Evolutionary conservation across 1,139 yeast species (phyloP).

Genomic region (Meyerozyma carpophila): DNA sequence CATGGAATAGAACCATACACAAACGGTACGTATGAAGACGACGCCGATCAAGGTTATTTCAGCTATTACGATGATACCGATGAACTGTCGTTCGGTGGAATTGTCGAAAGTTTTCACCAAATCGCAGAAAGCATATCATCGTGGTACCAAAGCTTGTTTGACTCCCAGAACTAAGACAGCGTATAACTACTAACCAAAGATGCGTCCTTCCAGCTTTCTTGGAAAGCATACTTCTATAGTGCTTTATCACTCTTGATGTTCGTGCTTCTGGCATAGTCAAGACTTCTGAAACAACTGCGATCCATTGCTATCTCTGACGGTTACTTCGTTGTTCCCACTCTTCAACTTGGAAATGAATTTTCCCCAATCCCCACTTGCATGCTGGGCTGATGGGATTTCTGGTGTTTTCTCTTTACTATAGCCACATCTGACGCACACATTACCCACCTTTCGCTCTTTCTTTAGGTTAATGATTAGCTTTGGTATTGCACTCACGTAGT

Average conservation of each 20-base stretch:
- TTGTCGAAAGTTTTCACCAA: not conserved
- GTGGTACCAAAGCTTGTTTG: not conserved
- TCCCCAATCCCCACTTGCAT: slow-evolving; percentile 5
- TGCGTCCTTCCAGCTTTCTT: not conserved
- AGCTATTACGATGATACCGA: not conserved
- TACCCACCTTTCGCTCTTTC: slow-evolving; percentile 15
- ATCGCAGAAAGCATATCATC: not conserved
- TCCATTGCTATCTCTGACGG: not conserved
- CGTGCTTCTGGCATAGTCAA: not conserved
- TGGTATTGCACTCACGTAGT: slow-evolving; percentile 21
- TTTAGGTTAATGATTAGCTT: slow-evolving; percentile 21
- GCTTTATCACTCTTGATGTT: not conserved
- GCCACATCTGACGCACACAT: slow-evolving; percentile 35
- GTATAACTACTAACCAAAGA: not conserved
- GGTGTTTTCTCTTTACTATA: slow-evolving; percentile 11
- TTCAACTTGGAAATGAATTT: slow-evolving; percentile 4
- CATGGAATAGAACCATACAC: slow-evolving; percentile 10
- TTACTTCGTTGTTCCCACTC: not conserved
- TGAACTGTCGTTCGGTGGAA: not conserved
- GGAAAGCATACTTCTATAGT: not conserved
- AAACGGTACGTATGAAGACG: slow-evolving; percentile 10
- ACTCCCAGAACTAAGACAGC: not conserved
- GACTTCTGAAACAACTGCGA: not conserved
- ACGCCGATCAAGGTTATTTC: not conserved
- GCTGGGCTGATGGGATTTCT: not conserved